phyloP scores from a whole-genome alignment of 1,284 basidiomycete species.

The Sutorius eximius region DNA sequence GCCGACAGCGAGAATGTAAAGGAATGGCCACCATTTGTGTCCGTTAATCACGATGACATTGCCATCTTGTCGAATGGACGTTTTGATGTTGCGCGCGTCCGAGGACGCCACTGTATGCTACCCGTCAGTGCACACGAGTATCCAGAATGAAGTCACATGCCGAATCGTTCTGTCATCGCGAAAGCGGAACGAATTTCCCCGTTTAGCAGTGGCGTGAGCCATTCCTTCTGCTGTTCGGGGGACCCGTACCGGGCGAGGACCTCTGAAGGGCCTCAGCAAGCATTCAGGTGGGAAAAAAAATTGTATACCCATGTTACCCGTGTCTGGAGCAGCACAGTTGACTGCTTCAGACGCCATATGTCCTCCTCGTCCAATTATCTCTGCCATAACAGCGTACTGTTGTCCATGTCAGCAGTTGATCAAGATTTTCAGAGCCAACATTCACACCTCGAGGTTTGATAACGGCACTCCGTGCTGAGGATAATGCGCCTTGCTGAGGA shows the following conservation, averaged over 20 bases:
- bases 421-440: not conserved
- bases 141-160: conserved; percentile 43
- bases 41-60: conserved; percentile 93
- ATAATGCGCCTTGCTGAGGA: conserved; percentile 92
- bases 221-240: conserved; percentile 86
- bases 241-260: conserved; percentile 93
- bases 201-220: conserved; percentile 85
- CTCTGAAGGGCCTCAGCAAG: conserved; percentile 53
- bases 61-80: conserved; percentile 84
- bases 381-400: conserved; percentile 95
- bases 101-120: conserved; percentile 78
- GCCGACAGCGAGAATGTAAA: conserved; percentile 1
- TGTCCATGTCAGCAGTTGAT: conserved; percentile 1
- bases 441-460: conserved; percentile 84
- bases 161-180: conserved; percentile 91
- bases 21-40: conserved; percentile 80
- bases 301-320: conserved; percentile 88
- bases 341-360: conserved; percentile 83
- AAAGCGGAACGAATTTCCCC: conserved; percentile 94
- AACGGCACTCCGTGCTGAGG: conserved; percentile 86
- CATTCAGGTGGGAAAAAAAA: not conserved
- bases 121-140: conserved; percentile 4
- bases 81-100: conserved; percentile 94
- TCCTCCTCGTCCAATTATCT: conserved; percentile 84
- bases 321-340: conserved; percentile 95